Base-by-base conservation (phyloP, 805 yeast species). In the Monosporozyma yasuniensis region DNA sequence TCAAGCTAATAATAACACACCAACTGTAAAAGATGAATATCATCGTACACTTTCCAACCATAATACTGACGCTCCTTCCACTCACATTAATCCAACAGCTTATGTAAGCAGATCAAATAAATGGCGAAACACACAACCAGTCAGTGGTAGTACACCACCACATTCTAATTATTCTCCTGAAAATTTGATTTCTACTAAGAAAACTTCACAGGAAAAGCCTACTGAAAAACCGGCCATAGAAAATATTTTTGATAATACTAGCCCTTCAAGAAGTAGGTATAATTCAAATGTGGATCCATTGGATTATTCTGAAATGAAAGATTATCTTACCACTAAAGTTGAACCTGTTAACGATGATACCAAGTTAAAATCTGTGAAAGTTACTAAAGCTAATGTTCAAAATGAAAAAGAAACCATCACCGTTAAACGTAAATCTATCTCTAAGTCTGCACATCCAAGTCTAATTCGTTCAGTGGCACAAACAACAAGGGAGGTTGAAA, bases 391-490 rank as follows among this genome's bases (percentile, higher is more conserved):
- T 14, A 21, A 27, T 4, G 48, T 6, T 18, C 34, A 34, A 4
- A 39, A 44, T n/a, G 22, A 45, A 32, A 39, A 46, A 18, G 21
- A 44, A 32, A 38, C 32, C 42, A 2, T 41, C 30, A 16, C 14
- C 42, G 23, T 22, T 25, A 42, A 46, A 18, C 47, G 45, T 22
- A 32, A 46, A 16, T 47, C 56, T 46, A 54, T 55, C 8, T 56
- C 54, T 49, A 59, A 64, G 7, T 42, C 60, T 14, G 62, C 63
- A 1, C 56, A 39, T 12, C 27, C 66, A 7, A 62, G 66, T 49
- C 47, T 63, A 42, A 62, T 63, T n/a, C 60, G 58, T 47, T 63
- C 67, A 8, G 66, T 61, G 6, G 54, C 60, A 21, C 61, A 56
- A 35, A 59, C 61, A 5, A 57, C 61, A 12, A 57, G 59, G 38